Conservation (phyloP, 2,329 filamentous ascomycete species). For the Trichothecium sympodiale region DNA sequence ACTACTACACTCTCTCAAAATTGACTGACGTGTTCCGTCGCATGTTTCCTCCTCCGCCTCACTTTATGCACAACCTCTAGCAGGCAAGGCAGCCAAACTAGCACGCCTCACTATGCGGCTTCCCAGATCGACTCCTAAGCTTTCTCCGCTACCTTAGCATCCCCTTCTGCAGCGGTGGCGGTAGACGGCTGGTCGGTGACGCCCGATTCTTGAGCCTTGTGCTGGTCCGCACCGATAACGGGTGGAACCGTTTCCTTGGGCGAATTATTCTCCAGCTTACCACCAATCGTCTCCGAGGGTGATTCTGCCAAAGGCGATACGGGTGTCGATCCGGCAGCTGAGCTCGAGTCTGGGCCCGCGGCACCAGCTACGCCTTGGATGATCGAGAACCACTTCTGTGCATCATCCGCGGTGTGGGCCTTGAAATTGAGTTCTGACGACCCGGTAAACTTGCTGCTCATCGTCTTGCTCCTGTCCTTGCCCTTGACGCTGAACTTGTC, state of each 20-base stretch:
- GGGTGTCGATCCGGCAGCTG: slow-evolving; percentile 16
- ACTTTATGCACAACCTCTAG: too few relatives aligned
- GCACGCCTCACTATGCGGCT: too few relatives aligned
- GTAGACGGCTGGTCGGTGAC: slow-evolving; percentile 17
- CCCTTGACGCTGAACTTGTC: slow-evolving; percentile 92
- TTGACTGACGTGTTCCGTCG: too few relatives aligned
- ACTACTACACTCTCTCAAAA: too few relatives aligned
- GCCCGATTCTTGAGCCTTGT: slow-evolving; percentile 36
- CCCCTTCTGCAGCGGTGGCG: too few relatives aligned
- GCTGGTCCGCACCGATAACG: slow-evolving; percentile 8
- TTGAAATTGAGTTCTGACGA: slow-evolving; percentile 77
- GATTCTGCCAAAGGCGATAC: slow-evolving; percentile 13
- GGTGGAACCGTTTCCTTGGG: slow-evolving; percentile 2
- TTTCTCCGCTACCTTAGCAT: too few relatives aligned
- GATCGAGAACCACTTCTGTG: slow-evolving; percentile 73
- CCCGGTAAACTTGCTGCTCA: slow-evolving; percentile 73
- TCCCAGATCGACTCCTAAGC: too few relatives aligned
- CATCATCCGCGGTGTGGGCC: slow-evolving; percentile 69
- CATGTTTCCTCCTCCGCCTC: too few relatives aligned
- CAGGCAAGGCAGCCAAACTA: too few relatives aligned
- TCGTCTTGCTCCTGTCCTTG: slow-evolving; percentile 74
- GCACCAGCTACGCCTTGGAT: slow-evolving; percentile 52
- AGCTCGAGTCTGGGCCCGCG: slow-evolving; percentile 20
- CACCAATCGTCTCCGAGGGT: slow-evolving; percentile 3
- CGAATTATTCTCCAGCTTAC: slow-evolving; percentile 10